Percentiles rank a stretch among this genome's conserved stretches.
Evolutionary conservation across 1,284 basidiomycete genomes (phyloP).

Genomic region (Ceratobasidium sp.): DNA sequence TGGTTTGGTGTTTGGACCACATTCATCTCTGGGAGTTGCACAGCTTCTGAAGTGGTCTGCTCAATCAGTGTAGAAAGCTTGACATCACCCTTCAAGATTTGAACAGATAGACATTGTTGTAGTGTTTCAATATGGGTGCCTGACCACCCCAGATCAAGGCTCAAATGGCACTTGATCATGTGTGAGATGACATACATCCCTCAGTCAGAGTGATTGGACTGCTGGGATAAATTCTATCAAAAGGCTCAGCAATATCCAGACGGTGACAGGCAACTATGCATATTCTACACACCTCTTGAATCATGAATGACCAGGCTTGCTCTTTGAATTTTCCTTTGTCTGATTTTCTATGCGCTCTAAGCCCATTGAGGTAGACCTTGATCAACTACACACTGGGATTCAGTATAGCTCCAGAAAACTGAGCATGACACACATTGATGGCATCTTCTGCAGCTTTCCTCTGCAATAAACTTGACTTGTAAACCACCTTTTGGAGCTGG

Average conservation of each 20-base stretch:
- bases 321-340: constrained; percentile 14
- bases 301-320: neutral
- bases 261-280: neutral
- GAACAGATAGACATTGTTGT: neutral
- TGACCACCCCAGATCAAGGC: neutral
- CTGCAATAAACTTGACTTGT: constrained; percentile 7
- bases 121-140: neutral
- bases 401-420: no score
- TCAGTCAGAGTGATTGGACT: neutral
- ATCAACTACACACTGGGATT: constrained; percentile 1
- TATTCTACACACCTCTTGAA: neutral
- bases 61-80: neutral
- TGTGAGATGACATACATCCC: neutral
- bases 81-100: neutral
- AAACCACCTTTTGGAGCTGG: neutral
- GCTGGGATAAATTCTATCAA: neutral
- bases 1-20: neutral
- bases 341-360: neutral
- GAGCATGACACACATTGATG: constrained; percentile 1
- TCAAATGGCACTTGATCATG: neutral
- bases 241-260: neutral
- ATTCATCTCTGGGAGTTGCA: no score
- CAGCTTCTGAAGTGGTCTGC: no score
- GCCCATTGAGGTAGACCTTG: neutral
- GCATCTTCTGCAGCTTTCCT: neutral